Evolutionary conservation across 2,329 filamentous ascomycete species (phyloP), one percentile per base, ranked within the genome.

Genomic region (Colletotrichum trifolii): DNA sequence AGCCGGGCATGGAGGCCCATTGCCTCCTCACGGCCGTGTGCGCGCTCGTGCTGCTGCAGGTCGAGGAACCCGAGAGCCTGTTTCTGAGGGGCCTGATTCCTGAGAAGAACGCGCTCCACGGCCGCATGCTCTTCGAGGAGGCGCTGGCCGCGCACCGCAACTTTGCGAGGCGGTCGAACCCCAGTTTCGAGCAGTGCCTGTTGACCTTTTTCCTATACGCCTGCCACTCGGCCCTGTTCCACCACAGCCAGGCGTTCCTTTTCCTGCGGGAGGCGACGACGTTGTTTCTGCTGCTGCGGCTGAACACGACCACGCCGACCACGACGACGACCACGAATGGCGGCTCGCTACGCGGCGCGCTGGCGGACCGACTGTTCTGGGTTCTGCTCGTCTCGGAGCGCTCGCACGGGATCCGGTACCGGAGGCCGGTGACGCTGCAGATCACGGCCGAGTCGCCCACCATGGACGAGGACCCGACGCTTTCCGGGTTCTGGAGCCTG

Each of bases 131-230:
- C 2, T 73, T 82, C 8, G 77, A 80, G 12, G 72, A 77, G 35
- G 75, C 75, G 0, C 68, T 79, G 47, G 70, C 73, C 0, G 71
- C 74, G 0, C 75, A 81, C 49, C 75, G 78, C 42, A 69, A 72
- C 36, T 69, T 78, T 0, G 74, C 73, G 0, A 71, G 76, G 3
- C 72, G 71, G 35, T 73, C 76, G 11, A 77, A 73, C 5, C 78
- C 80, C 0, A 75, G 72, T 3, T 71, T 82, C 9, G 76, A 81
- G 45, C 74, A 76, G 39, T 78, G 79, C 11, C 72, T 82, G 6
- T 70, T 81, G 10, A 74, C 76, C 2, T 82, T 82, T 67, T 81
- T 82, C 54, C 73, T 82, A 15, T 82, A 82, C 55, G 78, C 80
- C 4, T 81, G 79, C 47, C 79, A 82, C 50, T 77, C 78, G 2